phyloP scores from a whole-genome alignment of 208 protist species.

The Wallacemonas collosoma region DNA sequence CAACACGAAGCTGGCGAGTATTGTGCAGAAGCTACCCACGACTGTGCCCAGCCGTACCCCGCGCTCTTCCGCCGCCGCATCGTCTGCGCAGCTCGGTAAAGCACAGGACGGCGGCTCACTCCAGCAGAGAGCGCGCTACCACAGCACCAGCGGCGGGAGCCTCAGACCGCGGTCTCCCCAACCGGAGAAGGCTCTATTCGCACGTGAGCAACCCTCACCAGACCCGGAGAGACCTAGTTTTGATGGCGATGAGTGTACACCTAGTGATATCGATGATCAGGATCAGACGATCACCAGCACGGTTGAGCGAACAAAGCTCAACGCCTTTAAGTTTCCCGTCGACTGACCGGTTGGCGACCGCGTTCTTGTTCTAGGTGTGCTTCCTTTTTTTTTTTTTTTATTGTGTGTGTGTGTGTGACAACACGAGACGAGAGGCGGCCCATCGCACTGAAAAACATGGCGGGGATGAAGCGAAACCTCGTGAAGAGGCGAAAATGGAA shows the following conservation, averaged over 20 bases:
- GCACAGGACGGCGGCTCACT: not conserved
- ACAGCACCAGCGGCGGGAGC: not conserved
- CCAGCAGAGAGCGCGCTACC: not conserved
- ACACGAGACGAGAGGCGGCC: too few species aligned
- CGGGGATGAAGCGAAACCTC: too few species aligned
- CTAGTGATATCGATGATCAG: slow-evolving; percentile 3
- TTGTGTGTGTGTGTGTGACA: too few species aligned
- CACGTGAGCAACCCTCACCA: slow-evolving; percentile 3
- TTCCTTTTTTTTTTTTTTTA: too few species aligned
- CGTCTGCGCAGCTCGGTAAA: not conserved
- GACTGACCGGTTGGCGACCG: not conserved
- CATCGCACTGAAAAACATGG: too few species aligned
- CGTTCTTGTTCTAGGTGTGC: too few species aligned
- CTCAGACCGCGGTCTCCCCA: not conserved
- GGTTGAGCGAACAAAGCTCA: not conserved
- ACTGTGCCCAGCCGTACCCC: slow-evolving; percentile 8
- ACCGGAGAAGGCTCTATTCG: not conserved
- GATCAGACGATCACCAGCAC: slow-evolving; percentile 14
- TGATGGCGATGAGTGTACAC: not conserved
- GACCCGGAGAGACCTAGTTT: slow-evolving; percentile 2
- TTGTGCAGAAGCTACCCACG: slow-evolving; percentile 3
- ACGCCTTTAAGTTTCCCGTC: not conserved
- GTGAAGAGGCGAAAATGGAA: too few species aligned
- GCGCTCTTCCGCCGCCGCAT: slow-evolving; percentile 4
- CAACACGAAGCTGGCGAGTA: slow-evolving; percentile 9